Conservation (phyloP, 2,329 filamentous ascomycete genomes). For the Xylaria sp. region DNA sequence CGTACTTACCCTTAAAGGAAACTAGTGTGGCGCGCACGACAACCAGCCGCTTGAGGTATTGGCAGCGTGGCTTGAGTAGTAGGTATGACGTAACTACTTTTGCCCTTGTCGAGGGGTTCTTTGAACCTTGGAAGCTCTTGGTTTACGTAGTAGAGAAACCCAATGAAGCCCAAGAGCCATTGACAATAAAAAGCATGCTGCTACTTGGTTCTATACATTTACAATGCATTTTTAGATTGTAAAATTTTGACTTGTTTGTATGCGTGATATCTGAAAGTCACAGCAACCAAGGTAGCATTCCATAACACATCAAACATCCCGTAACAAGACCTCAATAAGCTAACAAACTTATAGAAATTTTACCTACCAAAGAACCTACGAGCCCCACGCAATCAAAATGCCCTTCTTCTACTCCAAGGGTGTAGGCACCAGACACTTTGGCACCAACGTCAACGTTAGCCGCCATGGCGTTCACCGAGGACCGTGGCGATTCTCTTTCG, state of each 20-base stretch:
- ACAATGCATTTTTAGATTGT: not conserved
- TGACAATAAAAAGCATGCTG: conserved; percentile 10
- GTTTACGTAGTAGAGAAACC: conserved; percentile 9
- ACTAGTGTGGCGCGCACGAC: not conserved
- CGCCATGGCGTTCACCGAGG: conserved; percentile 60
- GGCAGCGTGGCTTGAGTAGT: not conserved
- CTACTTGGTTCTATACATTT: not conserved
- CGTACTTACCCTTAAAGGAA: too few relatives aligned
- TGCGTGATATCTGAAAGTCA: not conserved
- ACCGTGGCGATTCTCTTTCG: conserved; percentile 62
- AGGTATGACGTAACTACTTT: conserved; percentile 22
- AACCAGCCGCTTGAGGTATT: not conserved
- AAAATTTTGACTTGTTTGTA: not conserved
- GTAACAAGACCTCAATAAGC: not conserved
- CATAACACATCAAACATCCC: not conserved
- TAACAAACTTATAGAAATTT: conserved; percentile 8
- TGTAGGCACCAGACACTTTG: conserved; percentile 60
- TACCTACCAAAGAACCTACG: not conserved
- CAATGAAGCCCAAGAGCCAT: not conserved
- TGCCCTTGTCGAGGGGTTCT: conserved; percentile 6
- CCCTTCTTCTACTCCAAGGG: conserved; percentile 59
- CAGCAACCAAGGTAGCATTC: not conserved
- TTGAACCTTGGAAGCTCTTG: conserved; percentile 18
- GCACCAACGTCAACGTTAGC: conserved; percentile 60
- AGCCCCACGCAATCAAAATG: conserved; percentile 49